phyloP scores from a whole-genome alignment of 2,329 filamentous ascomycete species.

The Penicillium expansum region DNA sequence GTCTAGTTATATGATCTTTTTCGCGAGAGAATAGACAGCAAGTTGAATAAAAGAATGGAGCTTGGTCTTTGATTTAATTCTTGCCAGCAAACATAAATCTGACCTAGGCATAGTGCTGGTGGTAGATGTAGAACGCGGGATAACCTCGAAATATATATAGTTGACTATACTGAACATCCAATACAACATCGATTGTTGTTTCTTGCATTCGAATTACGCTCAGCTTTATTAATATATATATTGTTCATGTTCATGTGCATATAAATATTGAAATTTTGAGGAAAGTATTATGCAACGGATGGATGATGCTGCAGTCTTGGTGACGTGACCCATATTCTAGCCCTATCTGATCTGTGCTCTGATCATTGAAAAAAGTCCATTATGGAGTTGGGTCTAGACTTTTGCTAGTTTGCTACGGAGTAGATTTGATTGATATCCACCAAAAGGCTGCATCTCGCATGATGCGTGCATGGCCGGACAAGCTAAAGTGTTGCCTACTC shows the following conservation, averaged over 20 bases:
- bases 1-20: too few relatives aligned
- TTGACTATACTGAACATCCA: rapidly evolving
- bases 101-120: not conserved
- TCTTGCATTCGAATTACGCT: not conserved
- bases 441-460: not conserved
- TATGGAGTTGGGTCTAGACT: conserved; percentile 4
- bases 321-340: not conserved
- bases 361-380: not conserved
- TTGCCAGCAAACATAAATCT: not conserved
- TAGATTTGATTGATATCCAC: not conserved
- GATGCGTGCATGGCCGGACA: not conserved
- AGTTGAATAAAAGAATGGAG: not conserved
- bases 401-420: not conserved
- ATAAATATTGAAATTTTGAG: too few relatives aligned
- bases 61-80: too few relatives aligned
- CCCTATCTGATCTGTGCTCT: not conserved
- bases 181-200: not conserved
- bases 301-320: not conserved
- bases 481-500: not conserved
- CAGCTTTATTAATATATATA: not conserved
- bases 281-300: too few relatives aligned
- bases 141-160: not conserved
- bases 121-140: not conserved
- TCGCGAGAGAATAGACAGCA: not conserved
- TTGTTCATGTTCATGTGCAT: too few relatives aligned